Base-by-base conservation (phyloP, 805 yeast genomes). In the Cyberlindnera euphorbiae region DNA sequence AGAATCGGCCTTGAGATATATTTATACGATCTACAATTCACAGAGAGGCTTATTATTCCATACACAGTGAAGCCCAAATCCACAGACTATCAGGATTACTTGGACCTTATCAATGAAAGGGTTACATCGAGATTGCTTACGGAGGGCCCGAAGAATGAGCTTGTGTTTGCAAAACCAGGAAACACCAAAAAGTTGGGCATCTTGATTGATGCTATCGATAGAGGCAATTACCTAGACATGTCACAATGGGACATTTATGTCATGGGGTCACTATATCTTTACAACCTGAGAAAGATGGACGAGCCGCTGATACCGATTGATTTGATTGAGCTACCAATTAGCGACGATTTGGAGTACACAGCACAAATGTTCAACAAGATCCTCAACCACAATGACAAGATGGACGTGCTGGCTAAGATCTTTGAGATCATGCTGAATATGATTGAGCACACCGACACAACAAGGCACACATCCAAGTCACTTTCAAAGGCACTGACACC, bases 1-100 rank as follows among this genome's bases (percentile, higher is more conserved):
- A 79, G 89, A 45, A 79, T 90, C 28, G 79, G 89, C 3, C 68
- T 89, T 28, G 74, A 77, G 32, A 83, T 86, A 6, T 88, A 86
- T 55, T 60, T 79, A 27, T 79, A 80, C 51, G 83, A 86, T 47
- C 69, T 70, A 39, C 69, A 71, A 36, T 65, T 75, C 28, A 68
- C 67, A 34, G 70, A 66, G n/a, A 58, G 52, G 30, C 69, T 81
- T 24, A 62, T 69, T 3, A 59, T 77, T 4, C 80, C 78, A 33
- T 53, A 48, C 50, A 60, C 23, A 38, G 60, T 19, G 50, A 65
- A 48, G 58, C 42, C 36, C 47, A 56, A 18, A 26, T 45, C 55
- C 25, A 30, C 28, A 9, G 58, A 53, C 29, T 64, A 56, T 48
- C 54, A 50, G 19, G 53, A 53, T 7, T 71, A 60, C 51, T 62